phyloP scores from a whole-genome alignment of 2,329 filamentous ascomycete species.

The Pseudomassariella vexata region DNA sequence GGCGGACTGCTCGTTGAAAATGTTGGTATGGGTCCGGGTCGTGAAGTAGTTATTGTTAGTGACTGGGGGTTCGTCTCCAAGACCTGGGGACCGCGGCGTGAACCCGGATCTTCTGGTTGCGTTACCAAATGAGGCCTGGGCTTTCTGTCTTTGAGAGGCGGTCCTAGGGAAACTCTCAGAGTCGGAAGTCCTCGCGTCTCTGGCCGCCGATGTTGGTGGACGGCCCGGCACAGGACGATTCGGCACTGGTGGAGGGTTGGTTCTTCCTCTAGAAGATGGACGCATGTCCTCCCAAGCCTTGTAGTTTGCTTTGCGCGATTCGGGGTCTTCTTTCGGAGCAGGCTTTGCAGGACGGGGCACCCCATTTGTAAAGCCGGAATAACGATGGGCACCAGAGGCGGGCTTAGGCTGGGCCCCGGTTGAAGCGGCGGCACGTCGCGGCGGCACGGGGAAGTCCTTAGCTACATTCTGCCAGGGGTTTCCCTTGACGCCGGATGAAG shows the following conservation, averaged over 20 bases:
- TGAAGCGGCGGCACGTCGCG: conserved; percentile 30
- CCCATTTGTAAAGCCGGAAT: conserved; percentile 21
- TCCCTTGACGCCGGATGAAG: conserved; percentile 49
- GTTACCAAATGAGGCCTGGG: conserved; percentile 48
- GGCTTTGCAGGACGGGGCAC: conserved; percentile 13
- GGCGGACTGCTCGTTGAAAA: conserved; percentile 21
- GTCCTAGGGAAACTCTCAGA: conserved; percentile 36
- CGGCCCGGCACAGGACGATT: conserved; percentile 21
- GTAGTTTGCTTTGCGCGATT: conserved; percentile 20
- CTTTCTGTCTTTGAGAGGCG: conserved; percentile 46
- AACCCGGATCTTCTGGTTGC: conserved; percentile 39
- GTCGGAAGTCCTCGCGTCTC: conserved; percentile 17
- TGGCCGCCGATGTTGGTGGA: conserved; percentile 20
- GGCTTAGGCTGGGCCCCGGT: conserved; percentile 11
- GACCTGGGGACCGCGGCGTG: conserved; percentile 39
- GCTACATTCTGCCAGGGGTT: conserved; percentile 50
- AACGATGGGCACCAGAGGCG: conserved; percentile 38
- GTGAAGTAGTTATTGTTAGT: conserved; percentile 45
- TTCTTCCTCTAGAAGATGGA: conserved; percentile 9
- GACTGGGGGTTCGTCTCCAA: conserved; percentile 48
- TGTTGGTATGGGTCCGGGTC: conserved; percentile 21
- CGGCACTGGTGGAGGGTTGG: conserved; percentile 16
- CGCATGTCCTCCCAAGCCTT: conserved; percentile 32
- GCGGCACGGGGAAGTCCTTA: conserved; percentile 45
- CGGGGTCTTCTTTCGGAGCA: conserved; percentile 17